Base-by-base conservation (phyloP, 768 basidiomycete genomes). In the Agaricus bisporus region DNA sequence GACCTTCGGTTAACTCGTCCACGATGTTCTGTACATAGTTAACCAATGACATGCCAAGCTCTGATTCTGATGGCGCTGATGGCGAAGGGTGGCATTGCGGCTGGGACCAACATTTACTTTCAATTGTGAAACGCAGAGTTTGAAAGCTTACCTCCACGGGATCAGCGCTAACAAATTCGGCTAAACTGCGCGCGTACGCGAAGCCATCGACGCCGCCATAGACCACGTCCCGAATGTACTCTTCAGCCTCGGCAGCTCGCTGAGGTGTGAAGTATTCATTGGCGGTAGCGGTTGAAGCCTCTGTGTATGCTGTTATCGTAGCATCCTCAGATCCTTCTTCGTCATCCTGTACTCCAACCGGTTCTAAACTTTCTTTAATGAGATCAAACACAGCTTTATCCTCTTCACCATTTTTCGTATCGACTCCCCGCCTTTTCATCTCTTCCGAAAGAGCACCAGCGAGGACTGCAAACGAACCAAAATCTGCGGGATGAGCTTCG, bases 131-230 rank as follows among this genome's bases (percentile, higher is more conserved):
- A 41, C 35, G 56, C n/a, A 39, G 53, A 22, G 18, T 48, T 42
- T 18, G 36, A n/a, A 47, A 22, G 17, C 66, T 46, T 41, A 70
- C 69, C 62, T 63, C 62, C 26, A 7, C 38, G 1, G 65, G 63
- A 4, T 69, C 63, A 8, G 82, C 72, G 54, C 70, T 63, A 29
- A 84, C 73, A 58, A 91, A 91, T 66, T 87, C 84, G 22, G 87
- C 88, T 51, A 91, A 60, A 63, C 89, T 91, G 56, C 85, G 74
- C 49, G 85, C 77, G 64, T 91, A 91, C 5, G 88, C 88, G 25
- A 82, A 67, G 1, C 89, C 88, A 52, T 88, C 86, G 0, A 81
- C 73, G 43, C 89, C 88, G 0, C 89, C 88, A 62, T 90, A 91
- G 0, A 91, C 87, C n/a, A 88, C 63, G 62, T 89, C 85, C 17